Conservation (phyloP, 352 stramenopile species). For the Pythium plurisporium region DNA sequence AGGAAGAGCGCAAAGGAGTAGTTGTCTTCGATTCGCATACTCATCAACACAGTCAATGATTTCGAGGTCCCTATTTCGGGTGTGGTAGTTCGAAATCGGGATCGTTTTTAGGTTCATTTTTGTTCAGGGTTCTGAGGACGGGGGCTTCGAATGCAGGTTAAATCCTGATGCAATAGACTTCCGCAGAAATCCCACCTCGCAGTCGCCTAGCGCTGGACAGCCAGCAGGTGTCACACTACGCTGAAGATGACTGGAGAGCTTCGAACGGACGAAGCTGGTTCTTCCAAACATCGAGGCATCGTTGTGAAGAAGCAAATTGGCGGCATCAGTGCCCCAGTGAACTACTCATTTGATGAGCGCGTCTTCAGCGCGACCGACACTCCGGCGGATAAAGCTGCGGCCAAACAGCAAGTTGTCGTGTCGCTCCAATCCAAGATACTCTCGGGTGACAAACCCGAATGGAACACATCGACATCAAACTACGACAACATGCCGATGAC, state of each 20-base stretch:
- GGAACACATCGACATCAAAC: slow-evolving; percentile 64
- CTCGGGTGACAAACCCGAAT: slow-evolving; percentile 44
- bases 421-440: slow-evolving; percentile 59
- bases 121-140: slow-evolving; percentile 11
- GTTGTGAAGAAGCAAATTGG: slow-evolving; percentile 62
- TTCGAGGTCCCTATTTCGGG: no score
- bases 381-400: slow-evolving; percentile 39
- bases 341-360: slow-evolving; percentile 67
- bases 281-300: neutral
- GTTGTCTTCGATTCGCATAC: neutral
- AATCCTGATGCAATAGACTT: no score
- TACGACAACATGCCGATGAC: slow-evolving; percentile 71
- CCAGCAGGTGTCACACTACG: neutral
- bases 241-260: slow-evolving; percentile 3
- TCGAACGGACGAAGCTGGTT: neutral
- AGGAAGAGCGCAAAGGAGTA: slow-evolving; percentile 39
- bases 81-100: slow-evolving; percentile 9
- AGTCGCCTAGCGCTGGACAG: neutral
- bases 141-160: neutral
- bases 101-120: no score
- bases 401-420: slow-evolving; percentile 62
- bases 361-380: slow-evolving; percentile 69
- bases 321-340: slow-evolving; percentile 46
- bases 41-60: neutral
- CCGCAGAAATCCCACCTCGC: no score